Conservation (phyloP, 495 filamentous ascomycete species). For the Penicillium ochrochloron region DNA sequence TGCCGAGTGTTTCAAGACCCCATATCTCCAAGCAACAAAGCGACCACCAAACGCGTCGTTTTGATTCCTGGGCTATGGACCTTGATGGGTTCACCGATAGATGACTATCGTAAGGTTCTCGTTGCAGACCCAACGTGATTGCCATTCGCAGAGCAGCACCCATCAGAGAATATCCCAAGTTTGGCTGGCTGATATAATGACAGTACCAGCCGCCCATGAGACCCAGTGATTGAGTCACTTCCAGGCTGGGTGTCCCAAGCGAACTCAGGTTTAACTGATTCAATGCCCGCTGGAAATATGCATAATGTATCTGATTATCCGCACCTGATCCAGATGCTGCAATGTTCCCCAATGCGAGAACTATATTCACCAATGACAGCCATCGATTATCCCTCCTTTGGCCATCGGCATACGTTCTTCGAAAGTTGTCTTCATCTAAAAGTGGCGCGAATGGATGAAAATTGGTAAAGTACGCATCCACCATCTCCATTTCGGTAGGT, state of each 20-base stretch:
- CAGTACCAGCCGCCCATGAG: constrained; percentile 79
- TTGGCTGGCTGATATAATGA: constrained; percentile 79
- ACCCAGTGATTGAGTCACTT: constrained; percentile 71
- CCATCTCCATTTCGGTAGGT: constrained; percentile 40
- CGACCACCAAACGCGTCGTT: constrained; percentile 73
- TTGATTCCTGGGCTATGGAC: constrained; percentile 54
- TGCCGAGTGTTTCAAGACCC: constrained; percentile 72
- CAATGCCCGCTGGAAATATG: constrained; percentile 72
- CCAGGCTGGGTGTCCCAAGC: constrained; percentile 61
- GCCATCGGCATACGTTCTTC: constrained; percentile 54
- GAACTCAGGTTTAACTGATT: constrained; percentile 66
- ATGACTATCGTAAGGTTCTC: constrained; percentile 23
- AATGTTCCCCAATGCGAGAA: constrained; percentile 73
- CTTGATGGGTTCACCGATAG: constrained; percentile 25
- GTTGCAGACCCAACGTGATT: constrained; percentile 29
- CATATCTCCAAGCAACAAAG: constrained; percentile 74
- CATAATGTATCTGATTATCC: constrained; percentile 68
- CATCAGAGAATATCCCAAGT: constrained; percentile 61
- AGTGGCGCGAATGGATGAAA: constrained; percentile 71
- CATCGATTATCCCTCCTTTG: constrained; percentile 65
- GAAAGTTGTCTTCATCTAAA: constrained; percentile 70
- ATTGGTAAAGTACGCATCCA: constrained; percentile 72
- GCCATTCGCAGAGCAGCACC: constrained; percentile 50
- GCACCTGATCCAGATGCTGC: constrained; percentile 68
- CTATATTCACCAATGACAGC: constrained; percentile 73